Base-by-base conservation (phyloP, 2,329 filamentous ascomycete genomes). In the Ophiostoma sp. region DNA sequence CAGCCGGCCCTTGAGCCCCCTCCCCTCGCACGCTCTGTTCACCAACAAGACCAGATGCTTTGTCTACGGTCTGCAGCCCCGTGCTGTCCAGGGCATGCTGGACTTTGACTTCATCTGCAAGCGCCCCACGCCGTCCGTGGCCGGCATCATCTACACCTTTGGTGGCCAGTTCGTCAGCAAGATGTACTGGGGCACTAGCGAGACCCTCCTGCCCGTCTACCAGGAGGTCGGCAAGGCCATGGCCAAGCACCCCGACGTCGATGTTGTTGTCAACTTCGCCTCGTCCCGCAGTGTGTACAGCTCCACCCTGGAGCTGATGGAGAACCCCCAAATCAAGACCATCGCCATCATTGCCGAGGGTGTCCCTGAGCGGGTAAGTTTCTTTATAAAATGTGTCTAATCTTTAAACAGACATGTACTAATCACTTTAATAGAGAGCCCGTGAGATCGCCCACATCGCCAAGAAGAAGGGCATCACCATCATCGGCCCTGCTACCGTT, bases 51-150 rank as follows among this genome's bases (percentile, higher is more conserved):
- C 95, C 79, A 87, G 95, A 94, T 98, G 95, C 86, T 96, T 99
- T 80, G 95, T 99, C 81, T 99, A 99, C 83, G 95, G 95, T 81
- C 92, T 99, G 78, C 95, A 99, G 84, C 94, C 95, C 78, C 89
- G 93, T 80, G 91, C 91, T 75, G 91, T 93, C 74, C 91, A 93
- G 83, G 90, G 90, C 79, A 93, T 93, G 90, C 91, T 99, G 79
- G 95, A 99, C 82, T 99, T 99, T 81, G 95, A 99, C 86, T 99
- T 98, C 87, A 99, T 99, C 84, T 99, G 95, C 93, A 98, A 98
- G 89, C 92, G 95, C 77, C 87, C 89, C 79, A 96, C 91, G 70
- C 95, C 95, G 73, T 99, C 95, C 69, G 95, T 99, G 70, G 95
- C 95, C 74, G 95, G 93, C 79, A 98, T 99, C 83, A 98, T 99